Base-by-base conservation (phyloP, 306 rosid genomes). In the Cucurbita argyrosperma region DNA sequence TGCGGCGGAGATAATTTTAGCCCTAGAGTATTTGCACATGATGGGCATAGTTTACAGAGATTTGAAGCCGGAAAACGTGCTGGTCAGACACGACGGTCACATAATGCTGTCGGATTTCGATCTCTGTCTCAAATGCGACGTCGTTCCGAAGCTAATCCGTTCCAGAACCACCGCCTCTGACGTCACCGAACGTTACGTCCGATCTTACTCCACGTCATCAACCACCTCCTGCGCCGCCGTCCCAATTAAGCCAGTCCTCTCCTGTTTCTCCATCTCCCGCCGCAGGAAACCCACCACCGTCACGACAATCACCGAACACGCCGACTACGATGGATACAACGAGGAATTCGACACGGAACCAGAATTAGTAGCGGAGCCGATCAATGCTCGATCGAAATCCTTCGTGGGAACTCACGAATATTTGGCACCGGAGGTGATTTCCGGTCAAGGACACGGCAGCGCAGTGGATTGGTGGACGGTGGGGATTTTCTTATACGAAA, bases 381-480 rank as follows among this genome's bases (percentile, higher is more conserved):
- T 90, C 7, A 80, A 85, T 6, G 98, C 97, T 0, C 59, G 87
- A 61, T 94, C 98, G 2, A 94, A 88, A 75, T 94, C 98, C 2
- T 94, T 94, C 30, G 97, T 94, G 0, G 98, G 98, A 30, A 94
- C 98, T 7, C 98, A 93, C 18, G 98, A 93, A 81, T 93, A 93
- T 76, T 66, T 93, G 54, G 98, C 98, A 0, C 98, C 98, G 7
- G 98, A 94, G 79, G 96, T 94, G 40, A 94, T 94, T 5, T 83
- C 94, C 8, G 98, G 97, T 0, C 96, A 90, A 76, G 98, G 98
- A 0, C 98, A 94, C 71, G 98, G 98, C 8, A 89, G 98, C 65
- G 96, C 92, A 0, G 98, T 94, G 72, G 98, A 94, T 45, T 94
- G 98, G 98, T 94, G 98, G 98, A 94, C 98, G 0, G 76, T 94